These are phyloP conservation scores for Chaetomiaceae sp. DNA, from an alignment of 2,329 filamentous ascomycete genomes.

Conservation along the genomic window DNA sequence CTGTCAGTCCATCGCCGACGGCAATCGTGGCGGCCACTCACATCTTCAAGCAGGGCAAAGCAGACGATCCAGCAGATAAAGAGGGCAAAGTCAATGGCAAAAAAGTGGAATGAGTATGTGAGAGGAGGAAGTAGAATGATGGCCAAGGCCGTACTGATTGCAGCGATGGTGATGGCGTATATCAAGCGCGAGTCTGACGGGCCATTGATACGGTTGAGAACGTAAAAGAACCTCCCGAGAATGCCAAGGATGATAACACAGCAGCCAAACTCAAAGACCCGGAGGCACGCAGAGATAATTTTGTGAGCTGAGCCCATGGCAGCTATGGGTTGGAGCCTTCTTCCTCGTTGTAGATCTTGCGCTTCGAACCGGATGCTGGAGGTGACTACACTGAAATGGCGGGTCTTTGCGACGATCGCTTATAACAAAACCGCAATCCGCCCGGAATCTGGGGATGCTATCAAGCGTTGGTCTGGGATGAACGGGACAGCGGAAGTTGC, in stretches of 20 bases:
- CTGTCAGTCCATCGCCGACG: neutral
- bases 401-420: too few relatives aligned
- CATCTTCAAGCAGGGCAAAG: conserved; percentile 13
- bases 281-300: conserved; percentile 4
- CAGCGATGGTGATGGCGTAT: conserved; percentile 7
- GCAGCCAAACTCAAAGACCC: conserved; percentile 3
- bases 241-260: conserved; percentile 8
- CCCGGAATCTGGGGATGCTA: too few relatives aligned
- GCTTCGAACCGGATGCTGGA: too few relatives aligned
- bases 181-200: neutral
- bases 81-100: conserved; percentile 7
- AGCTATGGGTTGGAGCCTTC: too few relatives aligned
- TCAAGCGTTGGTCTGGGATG: too few relatives aligned
- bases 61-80: conserved; percentile 10
- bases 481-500: too few relatives aligned
- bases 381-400: too few relatives aligned
- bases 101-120: conserved; percentile 7
- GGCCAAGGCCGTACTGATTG: conserved; percentile 4
- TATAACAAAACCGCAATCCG: too few relatives aligned
- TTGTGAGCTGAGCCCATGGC: conserved; percentile 10
- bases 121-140: conserved; percentile 1
- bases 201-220: neutral
- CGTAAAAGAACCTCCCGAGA: conserved; percentile 4
- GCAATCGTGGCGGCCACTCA: neutral
- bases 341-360: too few relatives aligned